These are phyloP conservation scores for Blastomyces silverae DNA, from an alignment of 2,329 filamentous ascomycete genomes.

Conservation along the genomic window DNA sequence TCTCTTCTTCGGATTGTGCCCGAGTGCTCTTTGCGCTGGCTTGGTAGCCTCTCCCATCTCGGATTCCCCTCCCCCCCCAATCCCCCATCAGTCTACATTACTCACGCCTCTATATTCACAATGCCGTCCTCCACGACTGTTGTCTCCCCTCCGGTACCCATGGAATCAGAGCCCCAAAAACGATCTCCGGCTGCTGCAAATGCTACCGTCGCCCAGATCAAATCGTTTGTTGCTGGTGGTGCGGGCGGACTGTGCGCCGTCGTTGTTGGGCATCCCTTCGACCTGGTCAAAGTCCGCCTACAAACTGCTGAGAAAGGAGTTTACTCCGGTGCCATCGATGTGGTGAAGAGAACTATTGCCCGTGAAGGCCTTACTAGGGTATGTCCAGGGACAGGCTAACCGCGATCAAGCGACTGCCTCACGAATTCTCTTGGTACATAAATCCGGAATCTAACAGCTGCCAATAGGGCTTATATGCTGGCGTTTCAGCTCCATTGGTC, in stretches of 20 bases:
- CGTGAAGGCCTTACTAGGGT: constrained; percentile 67
- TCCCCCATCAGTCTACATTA: neutral
- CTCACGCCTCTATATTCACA: constrained; percentile 18
- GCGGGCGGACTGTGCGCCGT: constrained; percentile 93
- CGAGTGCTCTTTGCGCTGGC: neutral
- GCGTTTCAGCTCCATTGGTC: constrained; percentile 86
- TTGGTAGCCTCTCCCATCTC: constrained; percentile 5
- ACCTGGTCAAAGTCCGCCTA: constrained; percentile 93
- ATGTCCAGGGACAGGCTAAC: constrained; percentile 16
- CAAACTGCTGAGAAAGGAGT: constrained; percentile 94
- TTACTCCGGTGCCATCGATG: constrained; percentile 84
- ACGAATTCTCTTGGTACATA: too few relatives aligned
- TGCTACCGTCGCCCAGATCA: constrained; percentile 57
- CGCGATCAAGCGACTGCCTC: neutral
- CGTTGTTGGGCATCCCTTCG: constrained; percentile 90
- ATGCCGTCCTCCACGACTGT: constrained; percentile 31
- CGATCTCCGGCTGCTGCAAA: constrained; percentile 28
- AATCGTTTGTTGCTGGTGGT: constrained; percentile 80
- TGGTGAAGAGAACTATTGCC: constrained; percentile 80
- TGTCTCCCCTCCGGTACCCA: constrained; percentile 27
- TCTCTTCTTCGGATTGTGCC: neutral
- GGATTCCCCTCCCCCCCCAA: constrained; percentile 5
- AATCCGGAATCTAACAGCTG: constrained; percentile 6
- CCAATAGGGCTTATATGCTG: constrained; percentile 79
- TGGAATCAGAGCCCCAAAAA: constrained; percentile 30